Conservation (phyloP, 2,329 filamentous ascomycete species). For the Aspergillus ochraceus region DNA sequence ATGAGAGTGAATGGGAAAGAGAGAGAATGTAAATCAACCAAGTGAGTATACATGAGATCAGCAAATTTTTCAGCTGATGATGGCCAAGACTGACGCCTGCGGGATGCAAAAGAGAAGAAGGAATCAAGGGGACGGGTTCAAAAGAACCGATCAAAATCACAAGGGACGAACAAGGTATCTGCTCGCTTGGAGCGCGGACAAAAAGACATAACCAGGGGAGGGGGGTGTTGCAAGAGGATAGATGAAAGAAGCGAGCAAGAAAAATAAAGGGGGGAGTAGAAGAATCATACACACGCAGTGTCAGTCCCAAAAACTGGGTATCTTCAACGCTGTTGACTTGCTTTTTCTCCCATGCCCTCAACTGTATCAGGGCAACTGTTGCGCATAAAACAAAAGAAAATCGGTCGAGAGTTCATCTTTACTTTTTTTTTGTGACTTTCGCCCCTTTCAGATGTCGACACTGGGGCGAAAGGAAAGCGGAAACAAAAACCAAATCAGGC, state of each 20-base stretch:
- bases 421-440: neutral
- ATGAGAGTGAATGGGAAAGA: conserved; percentile 12
- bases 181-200: conserved; percentile 29
- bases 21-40: conserved; percentile 22
- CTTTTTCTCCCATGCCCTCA: neutral
- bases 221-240: conserved; percentile 8
- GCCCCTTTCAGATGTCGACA: conserved; percentile 1
- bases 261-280: neutral
- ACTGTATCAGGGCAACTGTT: neutral
- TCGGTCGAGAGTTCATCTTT: conserved; percentile 10
- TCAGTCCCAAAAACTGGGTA: neutral
- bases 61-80: conserved; percentile 32
- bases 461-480: conserved; percentile 9
- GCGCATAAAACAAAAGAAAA: conserved; percentile 1
- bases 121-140: conserved; percentile 16
- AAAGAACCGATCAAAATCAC: conserved; percentile 22
- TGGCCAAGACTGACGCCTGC: conserved; percentile 39
- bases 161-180: conserved; percentile 19
- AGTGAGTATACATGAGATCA: conserved; percentile 32
- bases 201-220: conserved; percentile 8
- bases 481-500: conserved; percentile 20
- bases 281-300: neutral
- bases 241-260: neutral
- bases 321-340: neutral
- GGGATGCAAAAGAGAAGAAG: conserved; percentile 33